Evolutionary conservation across 129 eudicot genomes (phyloP).

Genomic region (Tanacetum coccineum): DNA sequence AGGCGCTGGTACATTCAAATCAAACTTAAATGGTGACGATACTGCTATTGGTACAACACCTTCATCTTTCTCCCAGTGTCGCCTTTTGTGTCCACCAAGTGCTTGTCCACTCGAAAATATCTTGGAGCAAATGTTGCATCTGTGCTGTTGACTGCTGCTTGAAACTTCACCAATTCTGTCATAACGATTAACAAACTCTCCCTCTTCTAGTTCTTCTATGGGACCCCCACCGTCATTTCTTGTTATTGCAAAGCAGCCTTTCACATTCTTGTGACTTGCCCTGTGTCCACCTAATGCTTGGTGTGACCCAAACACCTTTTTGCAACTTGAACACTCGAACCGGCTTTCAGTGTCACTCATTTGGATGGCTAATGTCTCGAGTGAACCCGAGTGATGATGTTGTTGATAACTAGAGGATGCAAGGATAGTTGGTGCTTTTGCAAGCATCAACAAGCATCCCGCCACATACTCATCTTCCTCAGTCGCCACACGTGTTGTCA

Average conservation of each 20-base stretch:
- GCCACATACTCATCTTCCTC: slow-evolving; percentile 78
- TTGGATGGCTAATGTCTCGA: slow-evolving; percentile 12
- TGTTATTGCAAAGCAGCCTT: slow-evolving; percentile 61
- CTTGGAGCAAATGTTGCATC: slow-evolving; percentile 50
- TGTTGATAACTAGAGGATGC: slow-evolving; percentile 21
- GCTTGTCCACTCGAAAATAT: slow-evolving; percentile 69
- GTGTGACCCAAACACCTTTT: slow-evolving; percentile 68
- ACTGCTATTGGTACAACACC: slow-evolving; percentile 8
- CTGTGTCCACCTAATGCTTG: slow-evolving; percentile 96
- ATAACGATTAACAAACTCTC: slow-evolving; percentile 9
- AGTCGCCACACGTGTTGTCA: slow-evolving; percentile 19
- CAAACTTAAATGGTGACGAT: slow-evolving; percentile 23
- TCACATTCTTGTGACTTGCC: slow-evolving; percentile 82
- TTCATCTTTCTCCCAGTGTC: slow-evolving; percentile 53
- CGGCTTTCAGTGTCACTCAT: slow-evolving; percentile 23
- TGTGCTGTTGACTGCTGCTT: slow-evolving; percentile 36
- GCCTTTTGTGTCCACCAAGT: slow-evolving; percentile 69
- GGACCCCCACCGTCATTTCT: slow-evolving; percentile 18
- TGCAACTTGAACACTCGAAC: slow-evolving; percentile 71
- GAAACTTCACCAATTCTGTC: slow-evolving; percentile 19
- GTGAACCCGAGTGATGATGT: slow-evolving; percentile 18
- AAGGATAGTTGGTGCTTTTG: slow-evolving; percentile 36
- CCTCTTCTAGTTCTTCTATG: slow-evolving; percentile 13
- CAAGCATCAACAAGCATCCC: slow-evolving; percentile 55
- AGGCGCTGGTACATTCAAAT: slow-evolving; percentile 26